Evolutionary conservation across 225 moss, liverwort and hornwort genomes (phyloP), one percentile per base, ranked within the genome.

Genomic region (Takakia lepidozioides): DNA sequence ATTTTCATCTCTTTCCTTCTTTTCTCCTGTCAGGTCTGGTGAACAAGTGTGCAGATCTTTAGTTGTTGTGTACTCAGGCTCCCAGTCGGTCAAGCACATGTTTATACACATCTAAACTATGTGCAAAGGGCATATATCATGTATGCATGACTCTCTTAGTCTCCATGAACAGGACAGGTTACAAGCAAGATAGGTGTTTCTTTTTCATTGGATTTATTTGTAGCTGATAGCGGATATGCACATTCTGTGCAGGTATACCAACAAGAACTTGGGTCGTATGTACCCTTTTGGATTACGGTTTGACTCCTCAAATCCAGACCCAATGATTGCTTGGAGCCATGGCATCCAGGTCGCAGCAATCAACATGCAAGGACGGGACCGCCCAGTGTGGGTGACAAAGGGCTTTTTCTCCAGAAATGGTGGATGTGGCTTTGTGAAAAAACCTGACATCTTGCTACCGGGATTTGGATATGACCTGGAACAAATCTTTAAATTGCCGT

Each of bases 231-330:
- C 14, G 14, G 15, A n/a, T 26, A 24, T n/a, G 43, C 26, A 30
- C 20, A 25, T 39, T 11, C 0, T 35, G n/a, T 24, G 51, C 65
- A 89, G 93, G 38, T 93, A 81, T 25, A 76, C 89, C 23, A 81
- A 79, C 45, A 71, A 27, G 15, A 93, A 93, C 24, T 65, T 86
- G 21, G 93, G 86, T 14, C 68, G 93, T 54, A 74, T 89, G 21
- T 93, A 93, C 35, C 89, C 93, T n/a, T 95, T 78, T 59, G 93
- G 89, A 6, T 56, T 95, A 27, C 81, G 93, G 30, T 82, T 95
- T 58, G 82, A 95, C 54, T 95, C 93, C 1, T 95, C 93, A 0
- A 86, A 95, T 45, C 81, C 81, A 0, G 89, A 95, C 48, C 93
- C 89, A 8, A 84, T 80, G 86, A 19, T 55, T 40, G 76, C 76